Conservation (phyloP, 805 yeast species). For the Lipomyces spencermartinsiae region DNA sequence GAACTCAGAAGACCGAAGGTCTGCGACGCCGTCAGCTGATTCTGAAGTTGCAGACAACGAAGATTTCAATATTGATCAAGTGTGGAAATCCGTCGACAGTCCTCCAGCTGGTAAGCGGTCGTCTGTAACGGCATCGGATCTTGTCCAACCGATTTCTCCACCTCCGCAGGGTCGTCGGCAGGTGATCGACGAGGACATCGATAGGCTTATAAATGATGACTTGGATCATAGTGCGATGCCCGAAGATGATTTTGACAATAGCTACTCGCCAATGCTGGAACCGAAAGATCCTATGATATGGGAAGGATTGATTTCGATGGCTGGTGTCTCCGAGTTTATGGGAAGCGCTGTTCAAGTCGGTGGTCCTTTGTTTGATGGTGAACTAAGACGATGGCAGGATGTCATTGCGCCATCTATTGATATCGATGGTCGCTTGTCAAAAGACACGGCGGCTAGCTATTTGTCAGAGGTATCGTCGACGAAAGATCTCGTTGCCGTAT, state of each 20-base stretch:
- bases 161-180: slow-evolving; percentile 15
- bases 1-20: slow-evolving; percentile 1
- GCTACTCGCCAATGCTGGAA: slow-evolving; percentile 27
- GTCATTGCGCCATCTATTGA: slow-evolving; percentile 45
- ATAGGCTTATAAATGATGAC: slow-evolving; percentile 35
- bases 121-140: not conserved
- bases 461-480: slow-evolving; percentile 53
- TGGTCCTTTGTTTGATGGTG: slow-evolving; percentile 36
- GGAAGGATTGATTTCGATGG: slow-evolving; percentile 58
- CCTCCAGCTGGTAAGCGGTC: not conserved
- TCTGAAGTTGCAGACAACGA: slow-evolving; percentile 8
- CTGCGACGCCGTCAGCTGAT: not conserved
- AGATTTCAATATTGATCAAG: slow-evolving; percentile 13
- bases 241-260: slow-evolving; percentile 35
- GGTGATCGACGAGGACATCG: slow-evolving; percentile 33
- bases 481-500: slow-evolving; percentile 61
- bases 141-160: slow-evolving; percentile 14
- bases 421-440: slow-evolving; percentile 70
- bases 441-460: slow-evolving; percentile 61
- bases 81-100: not conserved
- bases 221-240: slow-evolving; percentile 24
- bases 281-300: slow-evolving; percentile 48
- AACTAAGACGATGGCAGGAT: slow-evolving; percentile 35
- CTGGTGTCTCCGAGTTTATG: slow-evolving; percentile 56
- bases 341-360: slow-evolving; percentile 52